Conservation (phyloP, 768 basidiomycete species). For the Phylloporus sp. region DNA sequence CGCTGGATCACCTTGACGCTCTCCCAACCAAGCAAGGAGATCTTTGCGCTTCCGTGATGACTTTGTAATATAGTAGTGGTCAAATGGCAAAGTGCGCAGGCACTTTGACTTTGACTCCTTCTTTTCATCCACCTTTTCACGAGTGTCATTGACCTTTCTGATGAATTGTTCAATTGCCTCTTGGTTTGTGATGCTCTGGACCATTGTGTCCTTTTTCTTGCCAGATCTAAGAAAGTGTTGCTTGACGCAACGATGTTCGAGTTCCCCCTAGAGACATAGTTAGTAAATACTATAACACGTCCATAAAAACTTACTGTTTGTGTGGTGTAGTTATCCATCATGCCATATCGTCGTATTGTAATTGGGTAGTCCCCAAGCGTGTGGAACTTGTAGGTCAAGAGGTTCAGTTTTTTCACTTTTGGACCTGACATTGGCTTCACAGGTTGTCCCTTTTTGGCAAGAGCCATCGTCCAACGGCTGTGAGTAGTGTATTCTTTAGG, state of each 20-base stretch:
- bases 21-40: not conserved
- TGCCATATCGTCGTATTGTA: too few species aligned
- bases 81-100: not conserved
- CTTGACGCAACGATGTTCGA: not conserved
- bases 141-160: conserved; percentile 1
- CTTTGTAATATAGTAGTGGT: not conserved
- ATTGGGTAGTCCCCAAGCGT: too few species aligned
- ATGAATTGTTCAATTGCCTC: not conserved
- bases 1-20: too few species aligned
- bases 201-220: not conserved
- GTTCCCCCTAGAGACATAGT: not conserved
- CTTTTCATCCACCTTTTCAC: not conserved
- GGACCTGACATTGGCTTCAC: too few species aligned
- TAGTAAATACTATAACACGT: too few species aligned
- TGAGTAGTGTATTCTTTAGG: too few species aligned
- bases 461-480: too few species aligned
- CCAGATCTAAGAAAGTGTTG: not conserved
- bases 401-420: too few species aligned
- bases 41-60: not conserved
- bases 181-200: not conserved
- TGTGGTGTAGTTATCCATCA: too few species aligned
- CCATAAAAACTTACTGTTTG: too few species aligned
- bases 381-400: too few species aligned
- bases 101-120: not conserved
- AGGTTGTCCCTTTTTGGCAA: too few species aligned